Base-by-base conservation (phyloP, 768 basidiomycete genomes). In the Mycena galericulata region DNA sequence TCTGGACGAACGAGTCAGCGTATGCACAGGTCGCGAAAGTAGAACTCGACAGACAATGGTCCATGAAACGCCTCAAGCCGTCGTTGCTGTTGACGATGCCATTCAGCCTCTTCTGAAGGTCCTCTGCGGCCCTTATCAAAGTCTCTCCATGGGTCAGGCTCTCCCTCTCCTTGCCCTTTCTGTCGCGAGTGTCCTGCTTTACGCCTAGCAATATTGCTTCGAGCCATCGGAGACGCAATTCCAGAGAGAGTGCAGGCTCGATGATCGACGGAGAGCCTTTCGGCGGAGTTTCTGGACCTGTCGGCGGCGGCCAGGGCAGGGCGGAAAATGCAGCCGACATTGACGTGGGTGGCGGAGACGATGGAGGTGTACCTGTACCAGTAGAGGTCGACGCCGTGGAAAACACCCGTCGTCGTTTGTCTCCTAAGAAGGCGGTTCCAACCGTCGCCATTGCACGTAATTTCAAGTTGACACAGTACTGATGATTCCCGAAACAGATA, bases 401-500 rank as follows among this genome's bases (percentile, higher is more conserved):
- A 41, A 87, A 87, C 15, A 90, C 79, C 45, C 92, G 89, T 72
- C 86, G 84, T 69, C 91, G 89, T 75, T 88, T 87, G 81, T 95
- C 94, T 63, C 93, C 94, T 60, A 95, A 84, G 79, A 95, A 95
- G 26, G 92, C 93, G 74, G 91, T 92, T 55, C 93, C 92, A 60
- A 94, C 86, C 71, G 77, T 82, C 1, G 63, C 61, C 40, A 36
- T 34, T 8, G 29, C 40, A 20, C 24, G 26, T 5, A 43, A 9
- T 43, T 43, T 43, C 9, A n/a, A n/a, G n/a, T n/a, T n/a, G 17
- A 43, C 6, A 43, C 17, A 43, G 17, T 17, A 18, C 17, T 38
- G 17, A 15, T 6, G 17, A 9, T 55, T 55, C 26, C 40, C 41
- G 26, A 56, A 56, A 56, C 26, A 36, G 38, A 12, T 40, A 7